Percentiles rank a stretch among this genome's conserved stretches.
Evolutionary conservation across 345 rosid genomes (phyloP).

Genomic region (Hibiscus tridactylites): DNA sequence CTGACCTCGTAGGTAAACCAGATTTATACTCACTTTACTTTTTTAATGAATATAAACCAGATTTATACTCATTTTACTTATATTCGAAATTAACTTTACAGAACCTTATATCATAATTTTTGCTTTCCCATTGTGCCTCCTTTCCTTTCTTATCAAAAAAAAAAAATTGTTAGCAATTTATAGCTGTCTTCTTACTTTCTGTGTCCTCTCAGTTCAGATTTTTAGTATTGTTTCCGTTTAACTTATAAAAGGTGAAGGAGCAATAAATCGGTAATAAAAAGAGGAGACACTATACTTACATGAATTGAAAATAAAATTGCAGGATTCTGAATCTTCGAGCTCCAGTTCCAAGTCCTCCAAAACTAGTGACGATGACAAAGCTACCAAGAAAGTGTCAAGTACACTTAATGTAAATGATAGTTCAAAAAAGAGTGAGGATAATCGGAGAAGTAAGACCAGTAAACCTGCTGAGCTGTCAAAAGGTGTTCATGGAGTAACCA

Average conservation of each 20-base stretch:
- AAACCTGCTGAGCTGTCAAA: slow-evolving; percentile 23
- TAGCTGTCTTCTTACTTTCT: background rate
- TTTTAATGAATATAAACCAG: background rate
- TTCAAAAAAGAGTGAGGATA: slow-evolving; percentile 21
- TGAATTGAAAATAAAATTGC: slow-evolving; percentile 18
- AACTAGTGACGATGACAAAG: slow-evolving; percentile 19
- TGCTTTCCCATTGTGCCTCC: too few relatives aligned
- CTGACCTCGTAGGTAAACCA: background rate
- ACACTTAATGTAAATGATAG: slow-evolving; percentile 21
- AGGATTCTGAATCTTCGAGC: slow-evolving; percentile 36
- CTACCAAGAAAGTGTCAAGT: slow-evolving; percentile 28
- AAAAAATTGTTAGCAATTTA: background rate
- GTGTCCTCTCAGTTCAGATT: background rate
- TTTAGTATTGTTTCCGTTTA: background rate
- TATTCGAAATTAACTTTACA: background rate
- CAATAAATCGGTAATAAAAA: background rate
- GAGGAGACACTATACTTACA: background rate
- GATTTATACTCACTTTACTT: background rate
- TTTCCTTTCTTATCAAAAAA: too few relatives aligned
- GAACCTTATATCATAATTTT: background rate
- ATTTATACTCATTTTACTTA: background rate
- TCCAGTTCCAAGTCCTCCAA: slow-evolving; percentile 30
- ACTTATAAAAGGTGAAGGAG: background rate
- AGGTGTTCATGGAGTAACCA: slow-evolving; percentile 22
- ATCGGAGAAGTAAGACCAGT: slow-evolving; percentile 17